Evolutionary conservation across 148 eudicot species (phyloP).

Genomic region (Drosera capensis): DNA sequence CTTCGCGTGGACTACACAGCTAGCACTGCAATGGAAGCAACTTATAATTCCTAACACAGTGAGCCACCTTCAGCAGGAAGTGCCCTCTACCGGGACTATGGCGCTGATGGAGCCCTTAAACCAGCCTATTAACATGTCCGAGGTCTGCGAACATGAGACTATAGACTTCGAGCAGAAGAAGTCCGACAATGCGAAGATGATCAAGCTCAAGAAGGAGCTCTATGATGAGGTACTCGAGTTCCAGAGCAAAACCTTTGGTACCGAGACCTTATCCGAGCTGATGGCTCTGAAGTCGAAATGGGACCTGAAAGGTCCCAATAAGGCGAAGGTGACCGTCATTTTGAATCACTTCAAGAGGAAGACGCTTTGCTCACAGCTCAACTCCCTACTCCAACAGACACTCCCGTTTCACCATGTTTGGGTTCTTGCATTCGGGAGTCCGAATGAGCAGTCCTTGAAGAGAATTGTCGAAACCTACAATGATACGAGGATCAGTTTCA

Average conservation of each 20-base stretch:
- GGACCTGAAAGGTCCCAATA: slow-evolving; percentile 35
- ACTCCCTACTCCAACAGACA: slow-evolving; percentile 72
- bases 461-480: slow-evolving; percentile 75
- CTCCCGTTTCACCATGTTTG: slow-evolving; percentile 90
- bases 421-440: slow-evolving; percentile 91
- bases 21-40: slow-evolving; percentile 68
- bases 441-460: slow-evolving; percentile 48
- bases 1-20: slow-evolving; percentile 60
- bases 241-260: slow-evolving; percentile 36
- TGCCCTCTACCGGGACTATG: slow-evolving; percentile 9
- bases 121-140: slow-evolving; percentile 18
- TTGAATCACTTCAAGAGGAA: slow-evolving; percentile 88
- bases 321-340: slow-evolving; percentile 67
- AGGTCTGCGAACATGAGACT: slow-evolving; percentile 72
- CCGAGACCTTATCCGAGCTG: slow-evolving; percentile 51
- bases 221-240: slow-evolving; percentile 49
- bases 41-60: slow-evolving; percentile 39
- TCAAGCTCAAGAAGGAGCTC: slow-evolving; percentile 68
- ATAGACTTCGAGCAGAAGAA: slow-evolving; percentile 85
- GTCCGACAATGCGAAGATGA: slow-evolving; percentile 66
- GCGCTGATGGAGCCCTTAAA: slow-evolving; percentile 15
- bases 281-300: slow-evolving; percentile 80
- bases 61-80: slow-evolving; percentile 48
- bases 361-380: slow-evolving; percentile 75
- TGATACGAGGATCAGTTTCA: slow-evolving; percentile 62